Conservation (phyloP, 306 rosid genomes). For the Crataegus laevigata region DNA sequence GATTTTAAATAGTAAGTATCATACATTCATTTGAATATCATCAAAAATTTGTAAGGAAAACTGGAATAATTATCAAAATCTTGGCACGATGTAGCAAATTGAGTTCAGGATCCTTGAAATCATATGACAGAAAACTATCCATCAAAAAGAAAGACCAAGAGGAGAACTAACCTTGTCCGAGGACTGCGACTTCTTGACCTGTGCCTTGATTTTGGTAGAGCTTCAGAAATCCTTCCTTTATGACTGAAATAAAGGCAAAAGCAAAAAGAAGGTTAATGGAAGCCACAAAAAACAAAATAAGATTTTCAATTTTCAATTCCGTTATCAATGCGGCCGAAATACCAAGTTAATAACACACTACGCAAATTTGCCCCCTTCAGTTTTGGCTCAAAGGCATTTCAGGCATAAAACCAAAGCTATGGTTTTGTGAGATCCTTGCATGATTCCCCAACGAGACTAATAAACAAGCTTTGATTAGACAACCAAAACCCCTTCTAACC, state of each 20-base stretch:
- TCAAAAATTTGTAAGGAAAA: background rate
- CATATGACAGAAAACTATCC: background rate
- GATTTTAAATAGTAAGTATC: background rate
- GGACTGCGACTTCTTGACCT: constrained; percentile 86
- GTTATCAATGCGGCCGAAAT: background rate
- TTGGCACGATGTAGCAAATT: background rate
- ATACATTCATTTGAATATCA: background rate
- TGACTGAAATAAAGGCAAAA: constrained; percentile 33
- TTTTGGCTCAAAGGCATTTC: background rate
- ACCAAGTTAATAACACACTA: background rate
- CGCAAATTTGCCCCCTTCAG: background rate
- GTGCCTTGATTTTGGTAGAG: constrained; percentile 37
- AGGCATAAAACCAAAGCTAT: background rate
- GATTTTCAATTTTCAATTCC: background rate
- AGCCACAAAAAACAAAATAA: background rate
- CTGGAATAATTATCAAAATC: background rate
- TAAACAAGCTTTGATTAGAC: background rate
- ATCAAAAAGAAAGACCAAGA: background rate
- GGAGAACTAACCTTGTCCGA: constrained; percentile 38
- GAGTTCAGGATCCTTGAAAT: background rate
- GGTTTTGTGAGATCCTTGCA: background rate
- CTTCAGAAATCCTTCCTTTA: constrained; percentile 72
- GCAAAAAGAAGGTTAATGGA: background rate
- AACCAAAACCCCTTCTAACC: background rate
- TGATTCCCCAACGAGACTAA: background rate